phyloP scores from a whole-genome alignment of 2,329 filamentous ascomycete species.

The Pseudopyrenochaeta lycopersici region DNA sequence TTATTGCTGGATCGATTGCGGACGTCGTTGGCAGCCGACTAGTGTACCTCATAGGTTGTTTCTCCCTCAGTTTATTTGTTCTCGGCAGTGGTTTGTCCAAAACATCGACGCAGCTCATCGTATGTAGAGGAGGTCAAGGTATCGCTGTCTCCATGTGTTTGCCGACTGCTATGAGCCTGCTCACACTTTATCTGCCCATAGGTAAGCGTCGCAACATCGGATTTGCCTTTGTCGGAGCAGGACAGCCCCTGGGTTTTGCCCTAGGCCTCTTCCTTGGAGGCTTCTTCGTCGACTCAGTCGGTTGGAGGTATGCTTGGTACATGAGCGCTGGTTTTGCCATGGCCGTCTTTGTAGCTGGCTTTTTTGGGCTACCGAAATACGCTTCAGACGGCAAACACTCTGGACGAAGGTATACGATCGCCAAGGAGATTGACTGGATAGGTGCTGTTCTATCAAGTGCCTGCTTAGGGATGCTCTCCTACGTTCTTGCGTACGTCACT shows the following conservation, averaged over 20 bases:
- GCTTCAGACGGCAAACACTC: no score
- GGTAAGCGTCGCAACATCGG: constrained; percentile 44
- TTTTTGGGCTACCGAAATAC: no score
- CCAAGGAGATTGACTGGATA: constrained; percentile 41
- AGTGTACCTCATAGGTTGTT: constrained; percentile 55
- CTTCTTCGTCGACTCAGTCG: constrained; percentile 56
- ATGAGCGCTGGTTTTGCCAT: no score
- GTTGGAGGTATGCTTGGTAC: constrained; percentile 61
- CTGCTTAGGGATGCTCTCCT: constrained; percentile 30
- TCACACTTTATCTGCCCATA: constrained; percentile 40
- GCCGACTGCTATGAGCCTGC: constrained; percentile 57
- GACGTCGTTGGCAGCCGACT: constrained; percentile 59
- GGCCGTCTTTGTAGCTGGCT: no score
- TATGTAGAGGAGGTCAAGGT: constrained; percentile 57
- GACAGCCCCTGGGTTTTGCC: constrained; percentile 60
- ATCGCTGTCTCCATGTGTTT: constrained; percentile 58
- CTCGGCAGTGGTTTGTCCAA: constrained; percentile 56
- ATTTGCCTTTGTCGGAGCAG: constrained; percentile 54
- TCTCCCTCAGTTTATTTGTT: constrained; percentile 54
- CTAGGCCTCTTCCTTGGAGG: constrained; percentile 62
- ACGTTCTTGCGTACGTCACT: constrained; percentile 34
- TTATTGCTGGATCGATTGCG: constrained; percentile 60
- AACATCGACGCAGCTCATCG: constrained; percentile 54
- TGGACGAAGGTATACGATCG: no score
- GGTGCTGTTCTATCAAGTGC: constrained; percentile 35